phyloP scores from a whole-genome alignment of 768 basidiomycete genomes.

The Boletus reticulatus region DNA sequence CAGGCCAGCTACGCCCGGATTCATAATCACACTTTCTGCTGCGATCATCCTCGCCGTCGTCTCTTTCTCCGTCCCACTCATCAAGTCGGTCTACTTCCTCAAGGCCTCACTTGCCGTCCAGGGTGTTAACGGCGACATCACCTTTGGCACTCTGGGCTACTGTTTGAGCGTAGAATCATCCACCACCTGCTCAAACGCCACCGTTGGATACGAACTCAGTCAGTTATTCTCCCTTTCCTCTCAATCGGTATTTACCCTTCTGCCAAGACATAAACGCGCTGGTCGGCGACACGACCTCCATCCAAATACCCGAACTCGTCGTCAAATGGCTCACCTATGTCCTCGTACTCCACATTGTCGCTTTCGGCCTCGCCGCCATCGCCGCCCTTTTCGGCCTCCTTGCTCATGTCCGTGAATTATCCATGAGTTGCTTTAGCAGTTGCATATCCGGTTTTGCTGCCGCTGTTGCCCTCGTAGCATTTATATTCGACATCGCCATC shows the following conservation, averaged over 20 bases:
- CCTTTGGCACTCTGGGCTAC: conserved; percentile 89
- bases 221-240: conserved; percentile 29
- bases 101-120: conserved; percentile 58
- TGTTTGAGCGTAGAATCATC: conserved; percentile 59
- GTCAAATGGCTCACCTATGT: conserved; percentile 97
- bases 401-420: conserved; percentile 84
- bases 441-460: conserved; percentile 83
- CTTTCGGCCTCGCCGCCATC: conserved; percentile 67
- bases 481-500: conserved; percentile 88
- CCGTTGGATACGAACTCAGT: conserved; percentile 89
- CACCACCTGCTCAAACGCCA: conserved; percentile 73
- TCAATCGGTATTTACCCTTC: conserved; percentile 5
- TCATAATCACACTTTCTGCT: conserved; percentile 77
- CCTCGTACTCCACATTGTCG: conserved; percentile 89
- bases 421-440: conserved; percentile 81
- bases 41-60: conserved; percentile 80
- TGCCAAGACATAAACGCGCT: conserved; percentile 74
- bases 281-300: conserved; percentile 60
- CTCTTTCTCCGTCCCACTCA: conserved; percentile 85
- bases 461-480: conserved; percentile 74
- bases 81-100: conserved; percentile 90
- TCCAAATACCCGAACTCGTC: conserved; percentile 77
- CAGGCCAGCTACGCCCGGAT: conserved; percentile 88
- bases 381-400: conserved; percentile 82
- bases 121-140: conserved; percentile 58